Base-by-base conservation (phyloP, 2,329 filamentous ascomycete species). In the Macrophomina tecta region DNA sequence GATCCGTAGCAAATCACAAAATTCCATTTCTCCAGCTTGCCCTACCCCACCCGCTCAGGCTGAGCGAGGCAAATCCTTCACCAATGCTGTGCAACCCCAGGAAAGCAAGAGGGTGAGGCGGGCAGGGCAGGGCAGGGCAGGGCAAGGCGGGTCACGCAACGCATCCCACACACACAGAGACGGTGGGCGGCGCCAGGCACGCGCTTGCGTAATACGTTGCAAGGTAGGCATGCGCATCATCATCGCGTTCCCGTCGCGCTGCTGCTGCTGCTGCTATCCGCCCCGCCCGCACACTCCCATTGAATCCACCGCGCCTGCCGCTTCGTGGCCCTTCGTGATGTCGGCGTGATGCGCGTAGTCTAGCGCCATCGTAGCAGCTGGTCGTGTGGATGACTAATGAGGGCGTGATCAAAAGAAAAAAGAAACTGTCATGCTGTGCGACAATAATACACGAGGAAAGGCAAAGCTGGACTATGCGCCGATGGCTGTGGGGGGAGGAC, bases 221-320 rank as follows among this genome's bases (percentile, higher is more conserved):
- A 34, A 45, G 55, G 3, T 14, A 46, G n/a, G 42, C 58, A 62
- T 49, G 58, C 42, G 58, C 58, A 62, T 49, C 58, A 62, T 49
- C 58, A 30, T 62, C 30, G 42, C 56, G 56, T 34, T 23, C 23
- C 23, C 23, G 23, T 23, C 23, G 23, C 23, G 23, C 23, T 23
- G 23, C 23, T 23, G 56, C 23, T 23, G 56, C 42, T 49, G 56
- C 56, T 42, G 56, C 42, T 45, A 45, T 23, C 23, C 23, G 23
- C 23, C 23, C 23, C 23, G 23, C 23, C 23, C 23, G 23, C 23
- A 23, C 23, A 23, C 23, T 23, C 23, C 23, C 23, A 23, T 23
- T 23, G 23, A 38, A 30, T n/a, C 28, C 40, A 38, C 38, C 55
- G 55, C 23, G 23, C 55, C 36, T 30, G 32, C 55, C 55, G 55